Base-by-base conservation (phyloP, 2,329 filamentous ascomycete species). In the Monilinia aucupariae region DNA sequence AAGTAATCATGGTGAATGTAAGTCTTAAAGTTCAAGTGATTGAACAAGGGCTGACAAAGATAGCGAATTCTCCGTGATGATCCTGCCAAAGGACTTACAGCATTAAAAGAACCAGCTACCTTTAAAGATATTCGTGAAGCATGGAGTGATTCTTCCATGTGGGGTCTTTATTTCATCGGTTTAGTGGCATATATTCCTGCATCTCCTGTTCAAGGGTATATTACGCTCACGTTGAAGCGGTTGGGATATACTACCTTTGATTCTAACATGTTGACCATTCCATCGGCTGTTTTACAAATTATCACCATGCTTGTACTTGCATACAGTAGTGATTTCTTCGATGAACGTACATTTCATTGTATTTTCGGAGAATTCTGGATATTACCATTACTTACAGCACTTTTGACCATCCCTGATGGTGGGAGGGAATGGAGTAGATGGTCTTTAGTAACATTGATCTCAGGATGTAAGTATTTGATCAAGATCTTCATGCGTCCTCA, bases 1-100 rank as follows among this genome's bases (percentile, higher is more conserved):
- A 87, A 68, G 76, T 77, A 59, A 87, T 87, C 67, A 80, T 87
- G 65, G 82, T 87, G 32, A 87, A 86, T 30, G 51, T 62, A 41
- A 43, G 43, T 49, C 17, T n/a, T 52, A 4, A 58, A 43, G 9
- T 12, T 20, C 12, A 37, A 34, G 3, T 13, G 27, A 37, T 43
- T 7, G 3, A 8, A 20, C 34, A 25, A 4, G 20, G 20, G 9
- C 17, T 41, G 20, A 62, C 43, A n/a, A 49, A 34, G 10, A 56
- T 25, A 87, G 69, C 80, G 81, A 41, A 78, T 86, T 25, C 66
- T 76, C 25, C 78, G 82, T 9, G 82, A 85, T 56, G 82, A 83
- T 64, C 82, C 81, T 7, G 75, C 75, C 2, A 81, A 81, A 67
- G 63, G 63, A 15, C 61, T 61, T 37, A 82, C 84, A 78, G 76